Evolutionary conservation across 495 filamentous ascomycete species (phyloP).

Genomic region (Neurospora sp.): DNA sequence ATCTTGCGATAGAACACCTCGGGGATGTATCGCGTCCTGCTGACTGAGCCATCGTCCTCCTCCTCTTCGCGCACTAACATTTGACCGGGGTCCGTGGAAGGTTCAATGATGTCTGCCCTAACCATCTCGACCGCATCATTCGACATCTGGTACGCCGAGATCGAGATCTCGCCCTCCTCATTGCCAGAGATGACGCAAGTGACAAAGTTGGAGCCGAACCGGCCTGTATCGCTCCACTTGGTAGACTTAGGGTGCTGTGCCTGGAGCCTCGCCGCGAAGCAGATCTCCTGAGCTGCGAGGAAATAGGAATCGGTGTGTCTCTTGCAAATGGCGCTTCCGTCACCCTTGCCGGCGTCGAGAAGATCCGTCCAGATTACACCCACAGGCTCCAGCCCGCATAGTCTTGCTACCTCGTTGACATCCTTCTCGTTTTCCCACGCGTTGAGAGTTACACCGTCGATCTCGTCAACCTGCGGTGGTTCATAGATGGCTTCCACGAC

Average conservation of each 20-base stretch:
- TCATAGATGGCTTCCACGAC: constrained; percentile 98
- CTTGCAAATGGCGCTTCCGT: constrained; percentile 86
- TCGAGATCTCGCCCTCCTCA: constrained; percentile 74
- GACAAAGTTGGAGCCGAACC: constrained; percentile 94
- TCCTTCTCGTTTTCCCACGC: constrained; percentile 84
- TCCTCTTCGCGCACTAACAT: constrained; percentile 95
- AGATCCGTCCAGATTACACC: constrained; percentile 96
- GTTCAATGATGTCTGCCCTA: constrained; percentile 86
- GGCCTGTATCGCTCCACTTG: constrained; percentile 94
- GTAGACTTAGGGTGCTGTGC: constrained; percentile 79
- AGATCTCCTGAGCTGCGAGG: constrained; percentile 84
- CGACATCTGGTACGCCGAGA: constrained; percentile 89
- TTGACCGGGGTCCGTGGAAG: constrained; percentile 80
- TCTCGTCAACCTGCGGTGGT: constrained; percentile 79
- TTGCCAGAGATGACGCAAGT: constrained; percentile 92
- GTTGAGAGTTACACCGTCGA: constrained; percentile 81
- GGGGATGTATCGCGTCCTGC: constrained; percentile 79
- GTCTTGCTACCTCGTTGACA: constrained; percentile 66
- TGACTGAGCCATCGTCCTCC: constrained; percentile 61
- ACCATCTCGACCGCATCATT: constrained; percentile 97
- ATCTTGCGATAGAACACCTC: constrained; percentile 94
- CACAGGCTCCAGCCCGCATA: constrained; percentile 83
- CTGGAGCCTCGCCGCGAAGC: constrained; percentile 80
- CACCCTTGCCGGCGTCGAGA: constrained; percentile 66
- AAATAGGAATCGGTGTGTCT: constrained; percentile 93